Percentiles rank a stretch among this genome's conserved stretches.
Conservation (phyloP, 2,329 filamentous ascomycete genomes). For the Colletotrichum sp. region DNA sequence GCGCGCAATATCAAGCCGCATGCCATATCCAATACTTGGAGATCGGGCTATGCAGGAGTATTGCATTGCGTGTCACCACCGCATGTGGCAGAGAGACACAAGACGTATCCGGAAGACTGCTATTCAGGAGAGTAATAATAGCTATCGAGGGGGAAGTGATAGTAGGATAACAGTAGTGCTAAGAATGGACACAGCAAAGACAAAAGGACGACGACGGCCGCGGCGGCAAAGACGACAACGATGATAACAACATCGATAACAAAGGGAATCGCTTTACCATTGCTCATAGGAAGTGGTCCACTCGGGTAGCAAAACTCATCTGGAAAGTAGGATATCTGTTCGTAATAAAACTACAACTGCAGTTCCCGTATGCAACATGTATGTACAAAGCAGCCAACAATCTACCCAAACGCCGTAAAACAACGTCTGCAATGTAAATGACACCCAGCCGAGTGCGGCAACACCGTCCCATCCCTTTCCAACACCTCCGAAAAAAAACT, state of each 20-base stretch:
- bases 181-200: not conserved
- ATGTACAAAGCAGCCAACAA: not conserved
- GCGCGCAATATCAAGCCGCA: not conserved
- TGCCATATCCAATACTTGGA: not conserved
- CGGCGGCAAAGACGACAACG: too few relatives aligned
- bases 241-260: not conserved
- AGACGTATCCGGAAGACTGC: not conserved
- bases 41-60: not conserved
- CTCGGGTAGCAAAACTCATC: not conserved
- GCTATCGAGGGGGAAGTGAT: not conserved
- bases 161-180: not conserved
- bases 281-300: accelerated
- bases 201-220: not conserved
- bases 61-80: not conserved
- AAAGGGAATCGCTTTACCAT: accelerated
- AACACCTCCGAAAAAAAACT: slow-evolving; percentile 13
- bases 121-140: not conserved
- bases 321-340: slow-evolving; percentile 16
- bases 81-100: not conserved
- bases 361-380: slow-evolving; percentile 11
- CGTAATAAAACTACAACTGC: slow-evolving; percentile 16
- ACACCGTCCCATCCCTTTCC: slow-evolving; percentile 12
- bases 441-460: slow-evolving; percentile 14
- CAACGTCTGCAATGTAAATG: slow-evolving; percentile 13
- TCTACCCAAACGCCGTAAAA: slow-evolving; percentile 11